Evolutionary conservation across 169 alveolate species (phyloP).

Genomic region (Eimeria maxima): DNA sequence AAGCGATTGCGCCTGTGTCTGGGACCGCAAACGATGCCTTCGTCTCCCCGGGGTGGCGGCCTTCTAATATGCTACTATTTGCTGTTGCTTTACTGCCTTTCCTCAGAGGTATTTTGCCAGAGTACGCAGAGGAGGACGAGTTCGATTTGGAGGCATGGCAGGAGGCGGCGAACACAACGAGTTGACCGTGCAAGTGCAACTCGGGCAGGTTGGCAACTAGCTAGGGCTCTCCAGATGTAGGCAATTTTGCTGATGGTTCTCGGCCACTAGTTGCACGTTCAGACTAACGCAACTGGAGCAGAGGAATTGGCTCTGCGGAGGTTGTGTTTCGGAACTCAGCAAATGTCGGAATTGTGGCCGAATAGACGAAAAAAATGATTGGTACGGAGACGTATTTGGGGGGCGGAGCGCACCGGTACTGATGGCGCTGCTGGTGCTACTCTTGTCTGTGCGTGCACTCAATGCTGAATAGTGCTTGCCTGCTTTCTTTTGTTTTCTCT

Average conservation of each 20-base stretch:
- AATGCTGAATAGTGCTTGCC: background rate
- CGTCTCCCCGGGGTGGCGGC: background rate
- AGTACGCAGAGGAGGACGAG: conserved; percentile 69
- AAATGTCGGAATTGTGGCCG: background rate
- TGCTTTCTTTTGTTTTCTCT: background rate
- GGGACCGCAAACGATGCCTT: background rate
- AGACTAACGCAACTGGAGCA: background rate
- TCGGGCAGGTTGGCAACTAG: background rate
- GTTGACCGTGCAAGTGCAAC: background rate
- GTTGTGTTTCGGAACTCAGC: background rate
- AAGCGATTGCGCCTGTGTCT: background rate
- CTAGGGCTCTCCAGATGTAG: background rate
- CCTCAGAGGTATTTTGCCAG: conserved; percentile 63
- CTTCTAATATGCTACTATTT: background rate
- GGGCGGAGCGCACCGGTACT: background rate
- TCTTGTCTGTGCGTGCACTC: background rate
- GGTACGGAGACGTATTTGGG: background rate
- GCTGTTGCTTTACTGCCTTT: background rate
- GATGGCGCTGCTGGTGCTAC: background rate
- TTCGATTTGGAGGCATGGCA: conserved; percentile 62
- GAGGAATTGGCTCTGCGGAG: background rate
- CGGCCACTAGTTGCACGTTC: background rate
- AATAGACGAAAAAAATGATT: background rate
- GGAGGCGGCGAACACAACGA: conserved; percentile 9
- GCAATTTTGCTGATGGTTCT: background rate